phyloP scores from a whole-genome alignment of 345 rosid genomes.

The Camelina sativa region DNA sequence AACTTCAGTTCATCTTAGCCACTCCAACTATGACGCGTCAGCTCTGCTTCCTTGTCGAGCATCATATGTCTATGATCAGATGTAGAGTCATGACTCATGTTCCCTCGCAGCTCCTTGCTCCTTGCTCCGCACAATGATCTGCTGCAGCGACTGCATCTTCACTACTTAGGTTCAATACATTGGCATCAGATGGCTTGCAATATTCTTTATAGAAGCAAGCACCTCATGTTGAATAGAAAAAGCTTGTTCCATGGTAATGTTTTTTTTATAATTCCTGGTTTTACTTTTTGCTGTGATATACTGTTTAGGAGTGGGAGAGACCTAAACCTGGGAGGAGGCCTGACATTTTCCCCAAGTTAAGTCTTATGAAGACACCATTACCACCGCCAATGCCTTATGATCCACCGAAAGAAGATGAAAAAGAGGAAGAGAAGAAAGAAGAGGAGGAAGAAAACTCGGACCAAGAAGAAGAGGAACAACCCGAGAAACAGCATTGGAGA shows the following conservation, averaged over 20 bases:
- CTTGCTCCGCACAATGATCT: no score
- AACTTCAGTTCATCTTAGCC: no score
- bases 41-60: no score
- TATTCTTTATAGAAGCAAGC: neutral
- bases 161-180: neutral
- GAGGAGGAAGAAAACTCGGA: slow-evolving; percentile 72
- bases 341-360: slow-evolving; percentile 74
- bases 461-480: slow-evolving; percentile 58
- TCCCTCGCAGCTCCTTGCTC: no score
- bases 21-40: no score
- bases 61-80: no score
- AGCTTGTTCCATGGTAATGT: neutral
- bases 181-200: neutral
- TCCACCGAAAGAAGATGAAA: slow-evolving; percentile 79
- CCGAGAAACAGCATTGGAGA: slow-evolving; percentile 45
- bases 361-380: slow-evolving; percentile 81
- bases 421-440: slow-evolving; percentile 71
- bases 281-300: neutral
- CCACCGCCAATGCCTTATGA: slow-evolving; percentile 77
- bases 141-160: no score
- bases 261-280: neutral
- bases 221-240: neutral
- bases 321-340: slow-evolving; percentile 81
- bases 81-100: no score
- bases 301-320: slow-evolving; percentile 72